Base-by-base conservation (phyloP, 139 green algal genomes). In the Diplosphaera chodatii region DNA sequence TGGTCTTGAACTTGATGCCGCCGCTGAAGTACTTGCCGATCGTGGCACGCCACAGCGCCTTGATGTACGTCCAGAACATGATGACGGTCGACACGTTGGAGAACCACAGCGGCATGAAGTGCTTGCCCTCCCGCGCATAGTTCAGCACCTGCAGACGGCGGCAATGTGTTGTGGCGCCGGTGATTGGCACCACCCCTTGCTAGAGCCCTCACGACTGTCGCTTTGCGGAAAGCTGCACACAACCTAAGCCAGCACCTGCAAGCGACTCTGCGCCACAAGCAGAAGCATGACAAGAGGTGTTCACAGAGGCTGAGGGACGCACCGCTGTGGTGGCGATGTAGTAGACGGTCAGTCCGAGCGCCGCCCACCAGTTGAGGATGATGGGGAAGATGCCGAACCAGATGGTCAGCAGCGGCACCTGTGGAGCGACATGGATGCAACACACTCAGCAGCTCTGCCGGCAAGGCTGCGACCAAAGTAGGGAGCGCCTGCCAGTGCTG, bases 1-100 rank as follows among this genome's bases (percentile, higher is more conserved):
- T 80, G 69, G 75, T 76, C 69, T 88, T 88, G 83, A 88, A 88
- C 30, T 70, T 79, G 74, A 88, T 83, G 32, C 66, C 27, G 16
- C 59, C 55, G 27, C 67, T 48, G 40, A 56, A 71, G 2, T 29
- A 32, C 20, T 40, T 64, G 32, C 27, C 30, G 40, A 29, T 32
- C 13, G 31, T 33, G 29, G 81, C 70, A 32, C 83, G 77, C 68
- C 77, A 88, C 66, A 78, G 80, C 40, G 77, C 83, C 76, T 88
- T 84, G 41, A 86, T 56, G 63, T 82, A 85, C 33, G 78, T 73
- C 27, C 63, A 87, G 80, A 81, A 88, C 31, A 88, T 76, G 71
- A 88, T 83, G 69, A 67, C 78, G 79, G 86, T 88, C 69, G 80
- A 48, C 13, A 84, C 66, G 40, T 67, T 77, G 69, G 75, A 55